Conservation (phyloP, 345 rosid species). For the Erucastrum elatum region DNA sequence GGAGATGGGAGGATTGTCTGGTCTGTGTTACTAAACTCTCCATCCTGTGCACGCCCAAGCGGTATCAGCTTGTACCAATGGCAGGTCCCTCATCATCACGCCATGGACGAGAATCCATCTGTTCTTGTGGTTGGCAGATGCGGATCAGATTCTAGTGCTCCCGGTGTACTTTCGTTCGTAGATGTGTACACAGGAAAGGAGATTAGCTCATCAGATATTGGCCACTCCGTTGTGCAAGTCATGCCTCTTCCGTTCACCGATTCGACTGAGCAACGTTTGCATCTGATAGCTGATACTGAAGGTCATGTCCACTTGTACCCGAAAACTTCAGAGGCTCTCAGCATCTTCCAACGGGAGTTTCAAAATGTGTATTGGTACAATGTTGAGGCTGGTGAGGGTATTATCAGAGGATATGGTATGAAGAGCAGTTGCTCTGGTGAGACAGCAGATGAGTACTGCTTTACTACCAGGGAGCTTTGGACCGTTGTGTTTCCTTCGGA, state of each 20-base stretch:
- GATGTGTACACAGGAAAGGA: slow-evolving; percentile 89
- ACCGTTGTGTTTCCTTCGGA: slow-evolving; percentile 85
- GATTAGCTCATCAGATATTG: slow-evolving; percentile 54
- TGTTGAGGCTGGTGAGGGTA: slow-evolving; percentile 61
- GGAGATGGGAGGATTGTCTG: slow-evolving; percentile 96
- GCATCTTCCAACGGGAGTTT: slow-evolving; percentile 64
- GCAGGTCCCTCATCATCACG: slow-evolving; percentile 99
- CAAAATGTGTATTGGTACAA: slow-evolving; percentile 90
- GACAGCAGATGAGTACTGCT: slow-evolving; percentile 71
- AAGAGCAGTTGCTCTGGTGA: slow-evolving; percentile 59
- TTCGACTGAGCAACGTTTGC: slow-evolving; percentile 87
- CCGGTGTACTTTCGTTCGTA: slow-evolving; percentile 74
- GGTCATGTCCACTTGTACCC: slow-evolving; percentile 83
- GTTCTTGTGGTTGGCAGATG: slow-evolving; percentile 86
- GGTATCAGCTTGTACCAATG: slow-evolving; percentile 76
- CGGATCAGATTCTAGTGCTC: slow-evolving; percentile 54
- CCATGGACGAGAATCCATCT: slow-evolving; percentile 91
- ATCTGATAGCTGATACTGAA: slow-evolving; percentile 72
- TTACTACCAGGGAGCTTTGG: slow-evolving; percentile 79
- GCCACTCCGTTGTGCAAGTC: slow-evolving; percentile 75
- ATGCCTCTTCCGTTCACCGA: slow-evolving; percentile 85
- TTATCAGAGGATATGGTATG: slow-evolving; percentile 77
- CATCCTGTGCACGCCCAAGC: slow-evolving; percentile 54
- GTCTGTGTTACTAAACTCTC: slow-evolving; percentile 69
- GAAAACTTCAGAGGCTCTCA: slow-evolving; percentile 64